Conservation (phyloP, 768 basidiomycete genomes). For the Collybia nuda region DNA sequence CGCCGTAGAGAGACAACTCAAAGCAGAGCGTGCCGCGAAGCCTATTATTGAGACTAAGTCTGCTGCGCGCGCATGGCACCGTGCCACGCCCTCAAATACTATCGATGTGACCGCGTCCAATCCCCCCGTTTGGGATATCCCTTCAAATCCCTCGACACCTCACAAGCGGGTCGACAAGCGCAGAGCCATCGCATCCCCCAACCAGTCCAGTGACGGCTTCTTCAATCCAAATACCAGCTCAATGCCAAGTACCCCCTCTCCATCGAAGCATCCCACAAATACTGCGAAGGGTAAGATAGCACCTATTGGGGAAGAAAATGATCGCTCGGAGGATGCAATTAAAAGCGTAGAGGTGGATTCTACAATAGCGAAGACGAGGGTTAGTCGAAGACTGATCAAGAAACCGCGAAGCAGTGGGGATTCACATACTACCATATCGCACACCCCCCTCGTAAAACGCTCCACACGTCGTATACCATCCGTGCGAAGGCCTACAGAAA, state of each 20-base stretch:
- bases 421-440: neutral
- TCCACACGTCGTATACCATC: too few relatives aligned
- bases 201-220: conserved; percentile 23
- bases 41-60: conserved; percentile 7
- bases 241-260: conserved; percentile 34
- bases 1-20: conserved; percentile 51
- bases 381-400: conserved; percentile 4
- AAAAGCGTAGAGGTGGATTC: neutral
- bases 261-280: conserved; percentile 23
- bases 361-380: neutral
- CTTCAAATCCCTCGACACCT: conserved; percentile 26
- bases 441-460: too few relatives aligned
- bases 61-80: conserved; percentile 1
- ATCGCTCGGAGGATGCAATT: neutral
- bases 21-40: conserved; percentile 33
- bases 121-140: conserved; percentile 13
- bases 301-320: conserved; percentile 1
- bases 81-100: conserved; percentile 12
- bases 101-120: conserved; percentile 12
- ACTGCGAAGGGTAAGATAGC: conserved; percentile 13
- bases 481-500: too few relatives aligned
- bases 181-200: conserved; percentile 21
- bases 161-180: conserved; percentile 31
- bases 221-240: conserved; percentile 32
- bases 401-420: neutral